These are phyloP conservation scores for Aspergillus udagawae DNA, from an alignment of 2,329 filamentous ascomycete genomes.

Conservation along the genomic window DNA sequence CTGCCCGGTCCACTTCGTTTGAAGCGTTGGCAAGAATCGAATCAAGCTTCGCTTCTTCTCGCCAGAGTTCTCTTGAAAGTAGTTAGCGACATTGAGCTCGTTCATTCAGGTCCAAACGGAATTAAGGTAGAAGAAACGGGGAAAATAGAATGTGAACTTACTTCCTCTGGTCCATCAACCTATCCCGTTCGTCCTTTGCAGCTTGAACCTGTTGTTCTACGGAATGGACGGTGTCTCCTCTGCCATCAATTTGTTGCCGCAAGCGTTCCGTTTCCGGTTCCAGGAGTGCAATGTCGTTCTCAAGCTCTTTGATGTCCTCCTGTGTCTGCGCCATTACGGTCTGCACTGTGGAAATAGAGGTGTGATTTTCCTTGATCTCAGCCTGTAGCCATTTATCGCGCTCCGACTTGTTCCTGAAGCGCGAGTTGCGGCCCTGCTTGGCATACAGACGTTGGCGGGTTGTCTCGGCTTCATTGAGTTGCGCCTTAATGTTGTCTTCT, in stretches of 20 bases:
- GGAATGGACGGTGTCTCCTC: conserved; percentile 67
- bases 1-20: conserved; percentile 71
- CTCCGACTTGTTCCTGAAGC: conserved; percentile 83
- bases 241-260: conserved; percentile 70
- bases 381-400: conserved; percentile 77
- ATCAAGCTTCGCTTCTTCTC: conserved; percentile 83
- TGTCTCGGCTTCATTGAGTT: conserved; percentile 72
- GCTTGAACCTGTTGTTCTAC: conserved; percentile 70
- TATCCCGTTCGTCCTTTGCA: conserved; percentile 74
- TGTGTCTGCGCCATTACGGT: conserved; percentile 78
- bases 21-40: conserved; percentile 72
- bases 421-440: conserved; percentile 84
- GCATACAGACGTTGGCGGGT: conserved; percentile 75
- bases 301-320: conserved; percentile 72
- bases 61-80: conserved; percentile 59
- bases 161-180: conserved; percentile 80
- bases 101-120: not conserved
- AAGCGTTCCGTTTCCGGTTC: conserved; percentile 70
- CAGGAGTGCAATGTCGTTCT: conserved; percentile 65
- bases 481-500: conserved; percentile 66
- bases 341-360: conserved; percentile 73
- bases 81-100: conserved; percentile 7
- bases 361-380: conserved; percentile 76
- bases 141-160: conserved; percentile 19
- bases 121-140: not conserved